These are phyloP conservation scores for Capsicum chinense DNA, from an alignment of 257 asterid species.

Conservation along the genomic window DNA sequence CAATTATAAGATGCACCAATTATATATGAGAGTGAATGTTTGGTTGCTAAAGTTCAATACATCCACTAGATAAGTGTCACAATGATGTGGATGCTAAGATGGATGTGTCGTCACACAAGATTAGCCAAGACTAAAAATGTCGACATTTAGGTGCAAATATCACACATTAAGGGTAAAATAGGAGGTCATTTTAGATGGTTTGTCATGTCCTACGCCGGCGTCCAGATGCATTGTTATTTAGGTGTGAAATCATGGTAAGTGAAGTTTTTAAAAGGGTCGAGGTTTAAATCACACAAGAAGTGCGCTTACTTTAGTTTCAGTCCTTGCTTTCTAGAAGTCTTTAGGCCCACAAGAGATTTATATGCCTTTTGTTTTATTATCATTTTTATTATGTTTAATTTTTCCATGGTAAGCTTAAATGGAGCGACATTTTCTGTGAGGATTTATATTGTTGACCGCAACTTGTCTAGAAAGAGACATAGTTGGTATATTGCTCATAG, in stretches of 20 bases:
- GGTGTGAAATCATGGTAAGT: not conserved
- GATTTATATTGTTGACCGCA: not conserved
- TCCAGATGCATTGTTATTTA: not conserved
- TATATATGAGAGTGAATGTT: not conserved
- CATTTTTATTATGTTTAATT: not conserved
- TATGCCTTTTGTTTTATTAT: not conserved
- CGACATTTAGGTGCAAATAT: not conserved
- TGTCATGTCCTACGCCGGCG: not conserved
- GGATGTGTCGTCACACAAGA: not conserved
- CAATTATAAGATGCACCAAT: not conserved
- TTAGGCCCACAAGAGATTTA: not conserved
- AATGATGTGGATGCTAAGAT: not conserved
- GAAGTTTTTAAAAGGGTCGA: not conserved
- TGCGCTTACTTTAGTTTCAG: not conserved
- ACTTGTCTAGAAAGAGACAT: not conserved
- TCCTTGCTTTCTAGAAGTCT: not conserved
- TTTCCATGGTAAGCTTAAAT: not conserved
- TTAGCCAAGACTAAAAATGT: not conserved
- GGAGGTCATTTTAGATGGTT: constrained; percentile 1
- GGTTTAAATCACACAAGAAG: not conserved
- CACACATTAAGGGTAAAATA: not conserved
- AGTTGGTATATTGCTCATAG: not conserved
- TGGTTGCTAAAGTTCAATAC: not conserved
- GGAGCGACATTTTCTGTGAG: not conserved
- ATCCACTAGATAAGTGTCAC: not conserved